Base-by-base conservation (phyloP, 2,329 filamentous ascomycete genomes). In the Sphaerulina populicola region DNA sequence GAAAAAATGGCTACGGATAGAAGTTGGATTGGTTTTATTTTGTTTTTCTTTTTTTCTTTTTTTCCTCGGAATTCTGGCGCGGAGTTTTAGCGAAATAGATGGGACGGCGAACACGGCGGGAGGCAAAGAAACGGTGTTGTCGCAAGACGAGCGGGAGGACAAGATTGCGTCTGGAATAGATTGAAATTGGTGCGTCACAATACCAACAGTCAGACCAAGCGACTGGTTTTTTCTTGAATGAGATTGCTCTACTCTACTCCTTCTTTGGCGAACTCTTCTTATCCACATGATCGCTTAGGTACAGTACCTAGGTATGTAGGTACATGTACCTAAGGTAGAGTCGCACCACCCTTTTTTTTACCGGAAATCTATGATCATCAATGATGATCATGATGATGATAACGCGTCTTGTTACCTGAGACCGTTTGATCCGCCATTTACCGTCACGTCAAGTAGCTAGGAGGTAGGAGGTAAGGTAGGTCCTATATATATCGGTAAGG, bases 11-110 rank as follows among this genome's bases (percentile, higher is more conserved):
- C 42, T 35, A 46, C 14, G 6, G 44, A 46, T 37, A 38, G 46
- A 49, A 30, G 12, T 43, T 47, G 39, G 31, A 27, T 42, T 39
- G 23, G 50, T 36, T n/a, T n/a, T n/a, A n/a, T n/a, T n/a, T n/a
- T n/a, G n/a, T n/a, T n/a, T n/a, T n/a, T n/a, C n/a, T n/a, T n/a
- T n/a, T n/a, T n/a, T n/a, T 54, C 46, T 15, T 48, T 55, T 18
- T 18, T 18, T 18, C 18, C 4, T 2, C 2, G 18, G 57, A 21
- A 44, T 48, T 38, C 37, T 35, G 51, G 58, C 54, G 52, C 51
- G 60, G 59, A 59, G 60, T 62, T 62, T 29, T 48, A 61, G 59
- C 60, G 59, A 60, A 43, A 60, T 60, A 61, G 57, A 60, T 52
- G 41, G 58, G 53, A 58, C 35, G 58, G 57, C 56, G 57, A 55